phyloP scores from a whole-genome alignment of 1,284 basidiomycete genomes.

The Bondarzewia mesenterica region DNA sequence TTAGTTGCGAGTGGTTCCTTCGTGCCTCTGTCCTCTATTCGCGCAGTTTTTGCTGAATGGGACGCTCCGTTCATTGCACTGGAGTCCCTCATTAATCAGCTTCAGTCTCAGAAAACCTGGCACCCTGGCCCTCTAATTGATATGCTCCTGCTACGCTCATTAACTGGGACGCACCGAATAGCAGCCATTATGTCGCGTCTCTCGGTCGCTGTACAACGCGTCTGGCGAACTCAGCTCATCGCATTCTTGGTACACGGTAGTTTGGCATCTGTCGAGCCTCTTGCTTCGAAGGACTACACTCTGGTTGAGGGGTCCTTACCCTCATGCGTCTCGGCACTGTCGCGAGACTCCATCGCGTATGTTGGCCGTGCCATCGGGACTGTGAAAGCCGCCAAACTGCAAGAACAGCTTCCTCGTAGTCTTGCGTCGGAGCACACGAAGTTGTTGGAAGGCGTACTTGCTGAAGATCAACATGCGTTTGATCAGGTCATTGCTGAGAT shows the following conservation, averaged over 20 bases:
- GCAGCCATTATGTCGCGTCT: slow-evolving; percentile 62
- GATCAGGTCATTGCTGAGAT: slow-evolving; percentile 67
- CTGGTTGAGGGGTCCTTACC: slow-evolving; percentile 65
- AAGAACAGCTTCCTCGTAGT: slow-evolving; percentile 62
- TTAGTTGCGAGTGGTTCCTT: slow-evolving; percentile 71
- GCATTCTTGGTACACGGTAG: slow-evolving; percentile 77
- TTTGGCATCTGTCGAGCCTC: slow-evolving; percentile 45
- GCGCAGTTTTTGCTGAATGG: slow-evolving; percentile 79
- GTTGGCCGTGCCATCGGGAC: slow-evolving; percentile 83
- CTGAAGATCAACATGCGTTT: slow-evolving; percentile 71
- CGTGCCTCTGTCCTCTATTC: slow-evolving; percentile 75
- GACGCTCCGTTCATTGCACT: slow-evolving; percentile 73
- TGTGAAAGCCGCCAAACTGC: slow-evolving; percentile 73
- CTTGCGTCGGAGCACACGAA: slow-evolving; percentile 57
- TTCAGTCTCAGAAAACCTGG: slow-evolving; percentile 51
- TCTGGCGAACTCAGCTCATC: slow-evolving; percentile 73
- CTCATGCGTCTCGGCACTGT: slow-evolving; percentile 58
- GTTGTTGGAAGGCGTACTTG: slow-evolving; percentile 56
- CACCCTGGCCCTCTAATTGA: slow-evolving; percentile 73
- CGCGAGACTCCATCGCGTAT: slow-evolving; percentile 77
- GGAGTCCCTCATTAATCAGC: slow-evolving; percentile 48
- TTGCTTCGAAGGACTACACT: slow-evolving; percentile 45
- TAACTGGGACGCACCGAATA: slow-evolving; percentile 70
- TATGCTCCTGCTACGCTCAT: slow-evolving; percentile 57
- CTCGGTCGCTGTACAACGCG: slow-evolving; percentile 63